A percentile compares a stretch with the other conserved stretches of the same genome.
Evolutionary conservation across 371 early-diverging fungal genomes (phyloP).

Genomic region (Lichtheimia hyalospora): DNA sequence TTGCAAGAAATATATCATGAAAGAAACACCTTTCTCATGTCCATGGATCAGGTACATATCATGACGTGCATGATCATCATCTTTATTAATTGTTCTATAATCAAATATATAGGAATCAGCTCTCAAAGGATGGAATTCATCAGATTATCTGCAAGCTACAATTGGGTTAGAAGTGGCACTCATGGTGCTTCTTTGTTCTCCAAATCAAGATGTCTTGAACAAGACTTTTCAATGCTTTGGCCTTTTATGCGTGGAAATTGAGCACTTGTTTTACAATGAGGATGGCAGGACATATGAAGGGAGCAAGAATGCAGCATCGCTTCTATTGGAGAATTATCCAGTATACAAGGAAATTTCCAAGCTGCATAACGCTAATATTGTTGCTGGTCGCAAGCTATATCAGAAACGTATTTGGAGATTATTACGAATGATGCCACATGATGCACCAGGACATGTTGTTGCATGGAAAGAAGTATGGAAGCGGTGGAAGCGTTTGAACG

Average conservation of each 20-base stretch:
- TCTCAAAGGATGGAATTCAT: slow-evolving; percentile 4
- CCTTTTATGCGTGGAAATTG: slow-evolving; percentile 55
- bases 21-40: not conserved
- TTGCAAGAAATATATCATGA: not conserved
- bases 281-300: not conserved
- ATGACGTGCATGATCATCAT: not conserved
- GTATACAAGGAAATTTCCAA: slow-evolving; percentile 65
- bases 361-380: slow-evolving; percentile 28
- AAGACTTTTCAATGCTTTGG: slow-evolving; percentile 57
- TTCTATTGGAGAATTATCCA: slow-evolving; percentile 67
- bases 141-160: slow-evolving; percentile 48
- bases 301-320: slow-evolving; percentile 28
- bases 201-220: slow-evolving; percentile 64
- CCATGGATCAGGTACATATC: not conserved
- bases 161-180: slow-evolving; percentile 74
- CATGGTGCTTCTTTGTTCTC: slow-evolving; percentile 67
- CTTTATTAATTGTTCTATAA: not conserved
- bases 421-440: slow-evolving; percentile 59
- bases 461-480: slow-evolving; percentile 85
- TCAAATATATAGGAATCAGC: not conserved
- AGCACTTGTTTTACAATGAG: slow-evolving; percentile 27
- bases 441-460: slow-evolving; percentile 73
- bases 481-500: slow-evolving; percentile 60
- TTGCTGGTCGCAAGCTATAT: slow-evolving; percentile 66
- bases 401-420: slow-evolving; percentile 74